Percentiles rank a stretch among this genome's conserved stretches.
Evolutionary conservation across 768 basidiomycete species (phyloP).

Genomic region (Mycena leptocephala): DNA sequence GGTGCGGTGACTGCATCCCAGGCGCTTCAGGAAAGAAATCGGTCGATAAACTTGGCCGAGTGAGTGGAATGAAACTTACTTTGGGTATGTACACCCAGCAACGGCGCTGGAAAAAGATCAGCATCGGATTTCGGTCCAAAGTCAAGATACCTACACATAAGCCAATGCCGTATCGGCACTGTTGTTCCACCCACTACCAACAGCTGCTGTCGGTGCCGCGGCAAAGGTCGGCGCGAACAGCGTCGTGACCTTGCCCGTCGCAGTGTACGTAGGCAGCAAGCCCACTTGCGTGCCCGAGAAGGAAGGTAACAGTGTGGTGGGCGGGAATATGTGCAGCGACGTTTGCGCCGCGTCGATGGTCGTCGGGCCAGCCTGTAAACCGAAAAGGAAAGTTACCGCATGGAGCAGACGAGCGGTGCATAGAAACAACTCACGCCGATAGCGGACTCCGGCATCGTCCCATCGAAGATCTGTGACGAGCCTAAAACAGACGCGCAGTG

Average conservation of each 20-base stretch:
- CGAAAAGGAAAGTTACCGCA: conserved; percentile 3
- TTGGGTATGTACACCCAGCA: conserved; percentile 76
- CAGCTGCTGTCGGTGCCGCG: conserved; percentile 63
- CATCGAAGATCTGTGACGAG: conserved; percentile 64
- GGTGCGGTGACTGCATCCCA: conserved; percentile 72
- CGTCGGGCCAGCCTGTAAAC: conserved; percentile 67
- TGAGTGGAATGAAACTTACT: conserved; percentile 51
- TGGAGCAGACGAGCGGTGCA: conserved; percentile 1
- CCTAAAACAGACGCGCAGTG: conserved; percentile 58
- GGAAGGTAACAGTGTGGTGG: conserved; percentile 69
- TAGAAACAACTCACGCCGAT: conserved; percentile 66
- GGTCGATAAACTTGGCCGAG: neutral
- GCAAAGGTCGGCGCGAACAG: conserved; percentile 78
- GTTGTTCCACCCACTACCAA: conserved; percentile 87
- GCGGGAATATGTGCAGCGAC: conserved; percentile 74
- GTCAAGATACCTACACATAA: conserved; percentile 60
- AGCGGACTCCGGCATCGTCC: conserved; percentile 74
- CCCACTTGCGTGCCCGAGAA: conserved; percentile 68
- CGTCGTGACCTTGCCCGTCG: conserved; percentile 76
- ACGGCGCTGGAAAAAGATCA: conserved; percentile 56
- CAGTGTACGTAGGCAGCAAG: conserved; percentile 79
- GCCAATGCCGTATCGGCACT: conserved; percentile 72
- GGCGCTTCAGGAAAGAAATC: conserved; percentile 52
- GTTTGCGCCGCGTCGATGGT: conserved; percentile 70
- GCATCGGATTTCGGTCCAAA: conserved; percentile 6